A percentile compares a stretch with the other conserved stretches of the same genome.
These are phyloP conservation scores for Sextonia rubra DNA, from an alignment of 164 flowering plant genomes.

Conservation along the genomic window DNA sequence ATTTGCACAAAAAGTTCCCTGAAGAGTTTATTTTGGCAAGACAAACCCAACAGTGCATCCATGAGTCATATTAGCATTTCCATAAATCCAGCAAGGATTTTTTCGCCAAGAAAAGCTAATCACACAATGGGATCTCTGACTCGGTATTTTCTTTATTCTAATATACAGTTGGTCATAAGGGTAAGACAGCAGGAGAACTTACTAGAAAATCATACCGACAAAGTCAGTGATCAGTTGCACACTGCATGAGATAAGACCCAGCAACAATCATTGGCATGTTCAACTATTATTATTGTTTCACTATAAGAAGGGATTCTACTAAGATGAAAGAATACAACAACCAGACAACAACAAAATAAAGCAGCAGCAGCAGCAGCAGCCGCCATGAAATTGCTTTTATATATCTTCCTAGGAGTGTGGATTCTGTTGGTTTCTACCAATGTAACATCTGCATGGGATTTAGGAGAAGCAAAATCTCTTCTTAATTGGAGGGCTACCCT, in stretches of 20 bases:
- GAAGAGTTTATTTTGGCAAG: no score
- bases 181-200: background rate
- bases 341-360: background rate
- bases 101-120: background rate
- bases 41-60: no score
- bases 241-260: background rate
- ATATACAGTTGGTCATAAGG: background rate
- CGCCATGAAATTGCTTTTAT: background rate
- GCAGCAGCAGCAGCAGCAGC: background rate
- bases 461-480: background rate
- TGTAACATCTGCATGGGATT: no score
- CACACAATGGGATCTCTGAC: background rate
- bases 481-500: slow-evolving; percentile 1
- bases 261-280: no score
- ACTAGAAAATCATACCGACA: background rate
- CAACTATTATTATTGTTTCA: background rate
- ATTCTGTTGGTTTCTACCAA: background rate
- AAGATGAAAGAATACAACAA: background rate
- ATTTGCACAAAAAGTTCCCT: no score
- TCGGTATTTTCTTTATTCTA: background rate
- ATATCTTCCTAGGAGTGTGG: background rate
- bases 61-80: no score
- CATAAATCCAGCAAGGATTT: background rate
- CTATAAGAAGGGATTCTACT: background rate
- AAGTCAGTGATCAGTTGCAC: no score